A percentile compares a stretch with the other conserved stretches of the same genome.
Evolutionary conservation across 257 asterid genomes (phyloP).

Genomic region (Solanum megistacrolobum): DNA sequence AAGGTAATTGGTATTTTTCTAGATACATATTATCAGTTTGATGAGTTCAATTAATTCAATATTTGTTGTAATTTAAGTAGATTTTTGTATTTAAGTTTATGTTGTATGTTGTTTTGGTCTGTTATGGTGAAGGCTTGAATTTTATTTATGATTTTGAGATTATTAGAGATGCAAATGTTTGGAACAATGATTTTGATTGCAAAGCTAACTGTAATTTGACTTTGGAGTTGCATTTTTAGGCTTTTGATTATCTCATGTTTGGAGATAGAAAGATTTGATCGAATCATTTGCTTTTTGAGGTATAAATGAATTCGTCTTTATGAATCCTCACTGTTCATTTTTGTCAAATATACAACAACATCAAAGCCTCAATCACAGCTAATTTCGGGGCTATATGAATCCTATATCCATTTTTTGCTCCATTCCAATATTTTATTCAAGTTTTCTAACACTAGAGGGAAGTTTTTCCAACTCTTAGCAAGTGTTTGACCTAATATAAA

Average conservation of each 20-base stretch:
- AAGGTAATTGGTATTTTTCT: conserved; percentile 43
- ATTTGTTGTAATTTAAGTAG: neutral
- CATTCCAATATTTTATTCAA: neutral
- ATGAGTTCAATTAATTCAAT: neutral
- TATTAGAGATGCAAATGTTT: neutral
- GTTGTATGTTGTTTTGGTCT: neutral
- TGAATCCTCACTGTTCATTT: neutral
- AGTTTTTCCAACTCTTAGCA: neutral
- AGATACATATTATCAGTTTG: neutral
- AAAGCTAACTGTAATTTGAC: neutral
- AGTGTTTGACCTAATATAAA: neutral
- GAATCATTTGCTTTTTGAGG: neutral
- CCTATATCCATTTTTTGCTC: neutral
- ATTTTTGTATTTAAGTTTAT: neutral
- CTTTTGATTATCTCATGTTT: neutral
- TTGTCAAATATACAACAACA: neutral
- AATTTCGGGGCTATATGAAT: neutral
- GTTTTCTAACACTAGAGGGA: neutral
- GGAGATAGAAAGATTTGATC: neutral
- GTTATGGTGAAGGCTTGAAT: neutral
- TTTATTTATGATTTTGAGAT: neutral
- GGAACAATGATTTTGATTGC: neutral
- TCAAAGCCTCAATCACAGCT: neutral
- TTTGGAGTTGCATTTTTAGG: neutral
- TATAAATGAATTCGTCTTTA: neutral